phyloP scores from a whole-genome alignment of 257 asterid genomes.

The Rauvolfia tetraphylla region DNA sequence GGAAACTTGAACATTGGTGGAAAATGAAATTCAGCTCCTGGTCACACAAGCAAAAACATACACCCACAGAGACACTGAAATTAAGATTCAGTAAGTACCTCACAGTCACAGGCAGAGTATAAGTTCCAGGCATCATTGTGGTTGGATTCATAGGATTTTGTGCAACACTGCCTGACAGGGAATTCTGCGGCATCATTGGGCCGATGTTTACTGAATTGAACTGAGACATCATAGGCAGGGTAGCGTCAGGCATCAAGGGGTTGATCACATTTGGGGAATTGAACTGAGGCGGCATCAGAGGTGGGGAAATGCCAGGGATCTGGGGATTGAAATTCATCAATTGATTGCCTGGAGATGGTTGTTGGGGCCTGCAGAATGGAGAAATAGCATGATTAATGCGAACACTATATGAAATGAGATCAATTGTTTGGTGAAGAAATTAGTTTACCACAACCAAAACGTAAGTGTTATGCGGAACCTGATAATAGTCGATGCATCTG shows the following conservation, averaged over 20 bases:
- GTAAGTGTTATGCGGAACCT: neutral
- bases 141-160: neutral
- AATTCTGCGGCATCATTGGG: neutral
- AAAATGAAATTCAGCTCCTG: neutral
- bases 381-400: too few relatives aligned
- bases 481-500: neutral
- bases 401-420: neutral
- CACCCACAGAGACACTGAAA: neutral
- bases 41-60: too few relatives aligned
- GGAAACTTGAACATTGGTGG: neutral
- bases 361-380: neutral
- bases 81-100: neutral
- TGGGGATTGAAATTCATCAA: neutral
- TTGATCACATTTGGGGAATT: neutral
- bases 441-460: neutral
- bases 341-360: neutral
- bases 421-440: neutral
- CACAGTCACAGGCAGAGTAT: neutral
- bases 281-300: neutral
- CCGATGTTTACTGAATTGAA: neutral
- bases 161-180: neutral
- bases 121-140: neutral
- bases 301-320: neutral
- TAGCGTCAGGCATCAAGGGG: neutral
- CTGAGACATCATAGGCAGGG: neutral